Base-by-base conservation (phyloP, 2,329 filamentous ascomycete species). In the Aspergillus jensenii region DNA sequence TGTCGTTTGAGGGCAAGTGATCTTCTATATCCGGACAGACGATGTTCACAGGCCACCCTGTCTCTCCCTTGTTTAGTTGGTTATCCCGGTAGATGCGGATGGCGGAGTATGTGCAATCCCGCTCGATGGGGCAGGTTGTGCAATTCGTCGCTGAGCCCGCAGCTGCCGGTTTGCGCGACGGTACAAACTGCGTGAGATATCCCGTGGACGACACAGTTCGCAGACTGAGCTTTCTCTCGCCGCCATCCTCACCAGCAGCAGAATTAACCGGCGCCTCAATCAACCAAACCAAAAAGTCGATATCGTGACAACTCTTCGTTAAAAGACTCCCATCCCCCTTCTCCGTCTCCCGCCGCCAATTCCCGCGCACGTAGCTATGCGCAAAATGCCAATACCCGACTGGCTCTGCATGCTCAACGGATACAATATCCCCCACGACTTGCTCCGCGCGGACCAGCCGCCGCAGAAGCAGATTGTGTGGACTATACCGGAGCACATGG, bases 331-430 rank as follows among this genome's bases (percentile, higher is more conserved):
- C 6, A 88, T 93, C 23, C 84, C 93, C n/a, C 84, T 87, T 5
- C 79, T 88, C 21, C 0, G 86, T 88, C 64, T 91, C 87, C 62
- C 90, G 90, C 6, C 93, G 86, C 95, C 95, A 98, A 75, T 98
- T 97, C 15, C 95, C 95, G 46, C 86, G 85, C 37, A 98, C 93
- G 67, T 93, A 96, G 43, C 88, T 91, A 73, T 96, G 93, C 0
- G 89, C 82, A 71, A 96, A 98, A 73, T 98, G 95, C 91, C 92
- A 98, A 87, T 90, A 96, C 1, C 95, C 95, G 0, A 99, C 88
- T 0, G 95, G 95, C 73, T 98, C 95, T 0, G 91, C 95, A 74
- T 98, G 95, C 62, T 96, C 90, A 40, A 96, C 82, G 40, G 90
- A 93, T 52, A 96, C 79, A 31, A 97, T 81, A 55, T 97, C 90